Conservation (phyloP, 2,329 filamentous ascomycete genomes). For the Seiridium cupressi region DNA sequence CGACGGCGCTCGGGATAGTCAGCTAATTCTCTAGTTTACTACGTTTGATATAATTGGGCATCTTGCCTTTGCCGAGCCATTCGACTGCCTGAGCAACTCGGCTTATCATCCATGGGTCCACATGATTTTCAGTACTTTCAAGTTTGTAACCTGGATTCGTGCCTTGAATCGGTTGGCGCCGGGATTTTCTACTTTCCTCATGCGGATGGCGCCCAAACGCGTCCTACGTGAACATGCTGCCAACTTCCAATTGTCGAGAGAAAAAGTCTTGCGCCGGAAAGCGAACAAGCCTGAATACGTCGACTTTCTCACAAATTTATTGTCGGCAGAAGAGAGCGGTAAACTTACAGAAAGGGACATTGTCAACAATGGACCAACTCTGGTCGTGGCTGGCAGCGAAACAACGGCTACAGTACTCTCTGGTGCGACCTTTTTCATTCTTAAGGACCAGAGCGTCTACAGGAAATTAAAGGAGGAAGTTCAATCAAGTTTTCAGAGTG, state of each 20-base stretch:
- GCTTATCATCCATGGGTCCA: constrained; percentile 15
- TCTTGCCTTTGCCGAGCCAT: constrained; percentile 16
- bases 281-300: background rate
- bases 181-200: background rate
- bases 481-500: constrained; percentile 28
- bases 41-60: constrained; percentile 22
- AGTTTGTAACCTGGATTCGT: background rate
- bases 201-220: background rate
- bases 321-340: constrained; percentile 1
- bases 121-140: constrained; percentile 10
- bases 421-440: constrained; percentile 38
- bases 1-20: no score
- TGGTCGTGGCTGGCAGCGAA: constrained; percentile 35
- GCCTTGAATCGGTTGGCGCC: background rate
- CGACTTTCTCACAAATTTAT: background rate
- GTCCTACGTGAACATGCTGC: background rate
- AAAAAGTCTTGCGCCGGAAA: background rate
- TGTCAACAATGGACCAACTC: background rate
- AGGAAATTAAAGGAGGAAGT: constrained; percentile 35
- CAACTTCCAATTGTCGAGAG: background rate
- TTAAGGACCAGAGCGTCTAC: constrained; percentile 24
- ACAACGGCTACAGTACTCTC: constrained; percentile 42
- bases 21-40: constrained; percentile 7
- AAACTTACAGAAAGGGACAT: constrained; percentile 2
- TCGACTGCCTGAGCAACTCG: constrained; percentile 13